These are phyloP conservation scores for Entamoeba dispar DNA, from an alignment of 208 protist genomes.

Conservation along the genomic window DNA sequence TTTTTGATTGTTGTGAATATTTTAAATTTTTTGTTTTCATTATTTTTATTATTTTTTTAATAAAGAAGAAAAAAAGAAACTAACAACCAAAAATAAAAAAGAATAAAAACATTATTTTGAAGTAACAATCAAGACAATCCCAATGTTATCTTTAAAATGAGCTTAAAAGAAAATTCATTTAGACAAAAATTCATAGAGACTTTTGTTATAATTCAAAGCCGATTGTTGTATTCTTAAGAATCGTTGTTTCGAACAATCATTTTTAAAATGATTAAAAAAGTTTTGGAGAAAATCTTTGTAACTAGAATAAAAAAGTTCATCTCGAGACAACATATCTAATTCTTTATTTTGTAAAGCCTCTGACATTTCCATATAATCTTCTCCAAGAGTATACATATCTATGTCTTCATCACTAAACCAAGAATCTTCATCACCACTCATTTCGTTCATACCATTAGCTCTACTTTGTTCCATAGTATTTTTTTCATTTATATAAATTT, in stretches of 20 bases:
- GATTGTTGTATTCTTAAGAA: neutral
- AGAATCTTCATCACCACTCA: neutral
- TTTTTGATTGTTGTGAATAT: too few species aligned
- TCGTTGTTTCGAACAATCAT: neutral
- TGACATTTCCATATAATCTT: neutral
- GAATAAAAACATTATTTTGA: too few species aligned
- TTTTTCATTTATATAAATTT: neutral
- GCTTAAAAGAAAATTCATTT: neutral
- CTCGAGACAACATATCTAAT: neutral
- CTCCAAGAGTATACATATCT: neutral
- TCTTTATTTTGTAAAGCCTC: neutral
- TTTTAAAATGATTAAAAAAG: neutral
- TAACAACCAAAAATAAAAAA: too few species aligned
- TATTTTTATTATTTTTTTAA: too few species aligned
- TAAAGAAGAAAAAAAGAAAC: too few species aligned
- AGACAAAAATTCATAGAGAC: neutral
- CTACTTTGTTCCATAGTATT: neutral
- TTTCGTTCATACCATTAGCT: neutral
- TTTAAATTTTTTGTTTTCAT: too few species aligned
- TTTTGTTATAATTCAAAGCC: neutral
- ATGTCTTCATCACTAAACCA: neutral
- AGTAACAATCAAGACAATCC: too few species aligned
- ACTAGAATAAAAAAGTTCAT: neutral
- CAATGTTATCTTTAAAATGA: too few species aligned
- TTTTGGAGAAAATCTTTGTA: neutral